Conservation (phyloP, 1,139 yeast genomes). For the Candida smagusa region DNA sequence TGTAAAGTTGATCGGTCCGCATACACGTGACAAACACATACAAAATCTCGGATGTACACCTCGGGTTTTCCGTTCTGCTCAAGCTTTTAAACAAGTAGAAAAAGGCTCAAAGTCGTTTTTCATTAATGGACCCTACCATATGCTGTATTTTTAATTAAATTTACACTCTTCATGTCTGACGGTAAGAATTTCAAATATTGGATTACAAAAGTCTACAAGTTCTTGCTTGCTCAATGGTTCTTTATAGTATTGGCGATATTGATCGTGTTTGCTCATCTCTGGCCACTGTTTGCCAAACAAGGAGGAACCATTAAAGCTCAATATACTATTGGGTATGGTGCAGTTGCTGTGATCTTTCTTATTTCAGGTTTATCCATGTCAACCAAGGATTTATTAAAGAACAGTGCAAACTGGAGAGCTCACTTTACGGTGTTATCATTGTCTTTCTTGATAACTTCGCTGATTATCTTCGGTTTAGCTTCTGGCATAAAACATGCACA, state of each 20-base stretch:
- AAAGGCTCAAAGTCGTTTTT: too few species aligned
- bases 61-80: too few species aligned
- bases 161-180: neutral
- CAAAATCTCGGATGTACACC: too few species aligned
- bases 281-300: slow-evolving; percentile 78
- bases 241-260: slow-evolving; percentile 67
- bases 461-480: slow-evolving; percentile 73
- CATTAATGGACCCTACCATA: too few species aligned
- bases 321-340: slow-evolving; percentile 78
- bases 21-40: too few species aligned
- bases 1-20: too few species aligned
- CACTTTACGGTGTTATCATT: slow-evolving; percentile 66
- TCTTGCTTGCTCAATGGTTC: slow-evolving; percentile 61
- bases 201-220: slow-evolving; percentile 16
- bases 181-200: neutral
- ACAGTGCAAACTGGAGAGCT: slow-evolving; percentile 75
- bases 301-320: slow-evolving; percentile 76
- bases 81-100: too few species aligned
- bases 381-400: slow-evolving; percentile 54
- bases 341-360: slow-evolving; percentile 80
- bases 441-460: slow-evolving; percentile 71
- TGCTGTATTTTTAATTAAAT: too few species aligned
- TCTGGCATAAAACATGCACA: slow-evolving; percentile 62
- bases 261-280: slow-evolving; percentile 70
- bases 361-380: slow-evolving; percentile 78